Conservation (phyloP, 78 protist genomes). For the Mastigamoeba balamuthi region DNA sequence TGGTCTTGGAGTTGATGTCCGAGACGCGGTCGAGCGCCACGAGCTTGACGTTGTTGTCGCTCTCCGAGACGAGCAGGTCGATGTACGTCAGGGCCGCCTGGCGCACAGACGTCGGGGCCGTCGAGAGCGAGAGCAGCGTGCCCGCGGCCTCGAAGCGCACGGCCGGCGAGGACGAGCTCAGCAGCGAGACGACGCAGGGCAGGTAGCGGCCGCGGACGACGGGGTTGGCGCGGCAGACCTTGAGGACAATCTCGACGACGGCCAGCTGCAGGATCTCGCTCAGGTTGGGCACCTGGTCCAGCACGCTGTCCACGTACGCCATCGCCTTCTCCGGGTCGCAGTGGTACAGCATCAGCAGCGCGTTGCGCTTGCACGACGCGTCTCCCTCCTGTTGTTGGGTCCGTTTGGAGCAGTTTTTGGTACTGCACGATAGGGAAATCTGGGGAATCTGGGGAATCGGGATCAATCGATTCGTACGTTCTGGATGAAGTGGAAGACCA, state of each 20-base stretch:
- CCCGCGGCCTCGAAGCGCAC: constrained; percentile 61
- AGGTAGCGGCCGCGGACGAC: constrained; percentile 49
- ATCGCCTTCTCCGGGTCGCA: constrained; percentile 80
- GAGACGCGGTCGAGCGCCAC: constrained; percentile 71
- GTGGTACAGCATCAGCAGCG: constrained; percentile 85
- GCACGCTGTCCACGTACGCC: constrained; percentile 46
- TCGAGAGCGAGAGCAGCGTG: constrained; percentile 56
- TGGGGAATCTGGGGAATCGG: neutral
- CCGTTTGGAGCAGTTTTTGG: no score
- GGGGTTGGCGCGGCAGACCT: constrained; percentile 50
- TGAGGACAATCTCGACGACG: constrained; percentile 77
- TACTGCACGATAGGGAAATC: neutral
- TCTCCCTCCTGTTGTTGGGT: constrained; percentile 69
- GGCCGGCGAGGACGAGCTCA: constrained; percentile 60
- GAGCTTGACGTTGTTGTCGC: constrained; percentile 88
- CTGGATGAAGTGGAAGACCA: constrained; percentile 57
- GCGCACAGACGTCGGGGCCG: constrained; percentile 77
- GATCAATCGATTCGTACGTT: neutral
- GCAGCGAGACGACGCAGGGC: constrained; percentile 60
- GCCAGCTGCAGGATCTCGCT: constrained; percentile 87
- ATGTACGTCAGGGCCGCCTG: constrained; percentile 75
- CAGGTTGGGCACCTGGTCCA: constrained; percentile 42
- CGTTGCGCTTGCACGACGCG: constrained; percentile 83
- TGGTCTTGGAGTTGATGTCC: constrained; percentile 55
- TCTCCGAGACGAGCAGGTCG: constrained; percentile 53